phyloP scores from a whole-genome alignment of 345 rosid genomes.

The Lagerstroemia speciosa region DNA sequence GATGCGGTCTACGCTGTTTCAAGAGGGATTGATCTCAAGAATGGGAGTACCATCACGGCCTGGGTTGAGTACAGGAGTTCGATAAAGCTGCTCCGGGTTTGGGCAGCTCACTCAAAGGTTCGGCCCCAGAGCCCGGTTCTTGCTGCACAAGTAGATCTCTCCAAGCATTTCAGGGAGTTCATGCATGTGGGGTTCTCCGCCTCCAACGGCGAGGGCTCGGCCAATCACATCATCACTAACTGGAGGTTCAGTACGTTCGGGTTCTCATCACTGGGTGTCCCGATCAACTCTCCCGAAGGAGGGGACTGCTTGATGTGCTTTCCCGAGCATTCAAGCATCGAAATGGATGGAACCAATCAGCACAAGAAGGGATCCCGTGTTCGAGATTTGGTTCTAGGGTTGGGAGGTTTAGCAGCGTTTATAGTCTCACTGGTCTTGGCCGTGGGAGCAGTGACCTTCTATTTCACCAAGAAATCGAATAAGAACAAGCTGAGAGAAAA shows the following conservation, averaged over 20 bases:
- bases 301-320: constrained; percentile 51
- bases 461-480: constrained; percentile 23
- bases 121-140: constrained; percentile 54
- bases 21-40: constrained; percentile 48
- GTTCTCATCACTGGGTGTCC: constrained; percentile 19
- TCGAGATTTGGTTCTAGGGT: constrained; percentile 27
- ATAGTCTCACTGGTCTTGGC: constrained; percentile 25
- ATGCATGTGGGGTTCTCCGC: constrained; percentile 87
- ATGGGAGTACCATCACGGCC: constrained; percentile 44
- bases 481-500: not conserved
- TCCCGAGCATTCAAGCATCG: constrained; percentile 18
- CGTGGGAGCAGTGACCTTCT: constrained; percentile 17
- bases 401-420: constrained; percentile 35
- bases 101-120: constrained; percentile 41
- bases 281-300: constrained; percentile 21
- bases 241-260: constrained; percentile 60
- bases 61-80: constrained; percentile 69
- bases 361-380: not conserved
- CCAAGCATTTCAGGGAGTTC: constrained; percentile 46
- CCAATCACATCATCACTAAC: constrained; percentile 41
- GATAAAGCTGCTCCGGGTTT: constrained; percentile 46
- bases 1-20: constrained; percentile 44
- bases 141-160: constrained; percentile 49
- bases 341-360: not conserved
- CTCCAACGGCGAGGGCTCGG: constrained; percentile 65